Base-by-base conservation (phyloP, 2,329 filamentous ascomycete species). In the Cylindrodendrum hubeiense region DNA sequence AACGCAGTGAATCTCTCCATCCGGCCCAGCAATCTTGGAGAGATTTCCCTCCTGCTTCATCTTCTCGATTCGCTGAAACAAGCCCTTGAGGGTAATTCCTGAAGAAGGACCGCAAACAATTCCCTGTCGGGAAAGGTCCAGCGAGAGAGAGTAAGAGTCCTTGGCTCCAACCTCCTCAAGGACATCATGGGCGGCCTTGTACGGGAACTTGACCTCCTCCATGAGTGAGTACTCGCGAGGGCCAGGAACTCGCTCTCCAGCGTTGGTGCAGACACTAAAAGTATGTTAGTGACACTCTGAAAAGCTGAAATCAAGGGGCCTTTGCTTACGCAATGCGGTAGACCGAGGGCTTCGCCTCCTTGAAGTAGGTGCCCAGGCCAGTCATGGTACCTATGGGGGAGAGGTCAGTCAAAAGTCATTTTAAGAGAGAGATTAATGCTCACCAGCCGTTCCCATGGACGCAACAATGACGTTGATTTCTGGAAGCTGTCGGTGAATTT, bases 21-120 rank as follows among this genome's bases (percentile, higher is more conserved):
- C 79, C 2, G 78, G 75, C 2, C 82, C 83, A 4, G 82, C 78
- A 10, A 89, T 74, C n/a, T 82, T 76, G 2, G 76, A 63, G 5
- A 89, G 74, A 0, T 77, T 83, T 2, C 81, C 83, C 0, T 80
- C 80, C 1, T 76, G 73, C 71, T 87, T 88, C 19, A 77, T 75
- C 66, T 83, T 84, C 59, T 81, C 79, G 2, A 89, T 72, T 61
- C 83, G 82, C 53, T 86, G 80, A 65, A 84, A 81, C 12, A 86
- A 74, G 17, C 87, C 86, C 56, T 84, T 72, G 3, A 90, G 77
- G 34, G 86, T 87, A 69, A 89, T 85, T 0, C 88, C 88, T 0
- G 87, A 89, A 0, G 87, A 89, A 1, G 88, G 88, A 0, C 88
- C 88, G 54, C 85, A 88, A 7, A 90, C 81, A n/a, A 90, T 77